Percentiles rank a stretch among this genome's conserved stretches.
Conservation (phyloP, 1,139 yeast species). For the Saccharomyces hybrid region DNA sequence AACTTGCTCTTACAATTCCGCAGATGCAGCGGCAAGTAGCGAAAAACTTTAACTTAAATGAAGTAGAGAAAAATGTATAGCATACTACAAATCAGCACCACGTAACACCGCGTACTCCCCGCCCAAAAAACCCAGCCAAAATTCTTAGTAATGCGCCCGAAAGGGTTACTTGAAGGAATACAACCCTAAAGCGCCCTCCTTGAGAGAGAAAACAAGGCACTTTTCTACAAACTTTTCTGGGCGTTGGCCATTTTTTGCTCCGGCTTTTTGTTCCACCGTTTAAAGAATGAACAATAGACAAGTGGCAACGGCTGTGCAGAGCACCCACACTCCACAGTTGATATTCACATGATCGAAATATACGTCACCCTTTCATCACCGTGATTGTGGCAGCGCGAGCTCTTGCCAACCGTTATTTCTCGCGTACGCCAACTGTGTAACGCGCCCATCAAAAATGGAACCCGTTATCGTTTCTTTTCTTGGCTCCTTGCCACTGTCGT, state of each 20-base stretch:
- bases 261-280: neutral
- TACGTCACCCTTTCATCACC: neutral
- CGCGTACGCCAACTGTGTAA: conserved; percentile 2
- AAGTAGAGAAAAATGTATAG: neutral
- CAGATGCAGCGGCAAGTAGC: neutral
- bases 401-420: conserved; percentile 8
- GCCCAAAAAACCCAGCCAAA: neutral
- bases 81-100: neutral
- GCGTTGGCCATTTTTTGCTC: neutral
- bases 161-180: too few relatives aligned
- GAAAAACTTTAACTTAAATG: neutral
- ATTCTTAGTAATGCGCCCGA: too few relatives aligned
- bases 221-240: neutral
- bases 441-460: conserved; percentile 8
- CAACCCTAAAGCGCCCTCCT: neutral
- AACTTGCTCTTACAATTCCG: neutral
- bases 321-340: neutral
- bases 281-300: neutral
- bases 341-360: neutral
- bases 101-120: neutral
- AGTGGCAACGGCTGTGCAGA: neutral
- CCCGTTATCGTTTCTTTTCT: conserved; percentile 6
- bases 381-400: neutral
- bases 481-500: neutral
- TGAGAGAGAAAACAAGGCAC: neutral